Evolutionary conservation across 192 early-diverging fungal species (phyloP).

Genomic region (Coemansia sp.): DNA sequence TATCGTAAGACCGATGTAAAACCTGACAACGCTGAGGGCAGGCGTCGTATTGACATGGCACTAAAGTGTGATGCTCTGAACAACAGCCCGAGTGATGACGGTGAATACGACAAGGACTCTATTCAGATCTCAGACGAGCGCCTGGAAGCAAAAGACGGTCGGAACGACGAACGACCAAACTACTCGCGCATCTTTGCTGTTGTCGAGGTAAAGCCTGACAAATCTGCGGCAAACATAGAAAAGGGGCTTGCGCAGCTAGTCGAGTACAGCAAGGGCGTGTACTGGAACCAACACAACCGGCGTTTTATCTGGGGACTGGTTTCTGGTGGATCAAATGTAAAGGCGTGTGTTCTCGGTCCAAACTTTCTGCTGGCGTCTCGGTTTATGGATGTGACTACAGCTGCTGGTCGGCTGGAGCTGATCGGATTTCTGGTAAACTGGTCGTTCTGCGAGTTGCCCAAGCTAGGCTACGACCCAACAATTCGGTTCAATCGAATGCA

Average conservation of each 20-base stretch:
- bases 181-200: not conserved
- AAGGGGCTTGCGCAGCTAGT: constrained; percentile 5
- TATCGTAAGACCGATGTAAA: not conserved
- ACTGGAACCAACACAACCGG: constrained; percentile 4
- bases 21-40: not conserved
- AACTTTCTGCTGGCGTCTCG: not conserved
- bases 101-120: not conserved
- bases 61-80: not conserved
- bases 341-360: too few species aligned
- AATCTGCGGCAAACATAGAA: too few species aligned
- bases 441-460: constrained; percentile 12
- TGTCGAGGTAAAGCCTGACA: too few species aligned
- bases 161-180: too few species aligned
- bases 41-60: not conserved
- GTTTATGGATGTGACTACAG: not conserved
- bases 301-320: not conserved
- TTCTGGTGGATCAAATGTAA: too few species aligned
- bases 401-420: not conserved
- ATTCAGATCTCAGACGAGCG: not conserved
- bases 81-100: not conserved
- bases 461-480: constrained; percentile 16
- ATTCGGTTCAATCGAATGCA: constrained; percentile 6
- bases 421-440: constrained; percentile 13
- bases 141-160: too few species aligned
- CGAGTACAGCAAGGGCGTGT: constrained; percentile 2